Evolutionary conservation across 495 filamentous ascomycete species (phyloP).

Genomic region (Parathielavia appendiculata): DNA sequence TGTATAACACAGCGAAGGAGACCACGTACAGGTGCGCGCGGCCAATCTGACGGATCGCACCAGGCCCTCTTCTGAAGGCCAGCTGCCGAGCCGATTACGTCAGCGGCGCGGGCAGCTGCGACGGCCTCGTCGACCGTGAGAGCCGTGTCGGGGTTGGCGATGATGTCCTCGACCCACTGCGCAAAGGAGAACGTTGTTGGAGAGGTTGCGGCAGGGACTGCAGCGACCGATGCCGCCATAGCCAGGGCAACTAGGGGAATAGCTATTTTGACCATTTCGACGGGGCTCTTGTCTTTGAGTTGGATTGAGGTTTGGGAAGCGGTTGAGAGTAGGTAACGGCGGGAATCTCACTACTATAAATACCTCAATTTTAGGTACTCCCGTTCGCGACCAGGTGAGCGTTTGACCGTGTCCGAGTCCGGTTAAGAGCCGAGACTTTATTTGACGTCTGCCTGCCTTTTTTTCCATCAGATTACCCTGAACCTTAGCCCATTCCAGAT

Average conservation of each 20-base stretch:
- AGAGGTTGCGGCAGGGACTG: background rate
- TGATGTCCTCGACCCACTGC: slow-evolving; percentile 5
- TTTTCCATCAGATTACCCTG: too few relatives aligned
- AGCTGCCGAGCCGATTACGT: background rate
- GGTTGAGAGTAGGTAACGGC: too few relatives aligned
- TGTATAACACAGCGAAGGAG: too few relatives aligned
- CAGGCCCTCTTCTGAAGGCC: background rate
- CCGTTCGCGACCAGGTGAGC: too few relatives aligned
- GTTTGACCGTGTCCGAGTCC: too few relatives aligned
- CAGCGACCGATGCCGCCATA: background rate
- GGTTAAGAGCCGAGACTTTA: too few relatives aligned
- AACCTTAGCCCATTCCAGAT: too few relatives aligned
- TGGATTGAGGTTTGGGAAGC: too few relatives aligned
- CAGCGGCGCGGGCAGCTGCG: background rate
- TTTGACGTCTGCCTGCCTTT: too few relatives aligned
- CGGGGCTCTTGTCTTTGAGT: too few relatives aligned
- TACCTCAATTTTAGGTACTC: too few relatives aligned
- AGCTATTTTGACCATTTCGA: background rate
- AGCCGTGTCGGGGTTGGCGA: background rate
- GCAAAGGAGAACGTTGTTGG: background rate
- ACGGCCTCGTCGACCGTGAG: slow-evolving; percentile 1
- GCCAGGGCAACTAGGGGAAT: background rate
- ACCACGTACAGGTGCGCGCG: background rate
- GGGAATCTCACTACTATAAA: too few relatives aligned
- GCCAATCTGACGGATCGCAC: background rate